Evolutionary conservation across 2,329 filamentous ascomycete genomes (phyloP).

Genomic region (Aureobasidium sp.): DNA sequence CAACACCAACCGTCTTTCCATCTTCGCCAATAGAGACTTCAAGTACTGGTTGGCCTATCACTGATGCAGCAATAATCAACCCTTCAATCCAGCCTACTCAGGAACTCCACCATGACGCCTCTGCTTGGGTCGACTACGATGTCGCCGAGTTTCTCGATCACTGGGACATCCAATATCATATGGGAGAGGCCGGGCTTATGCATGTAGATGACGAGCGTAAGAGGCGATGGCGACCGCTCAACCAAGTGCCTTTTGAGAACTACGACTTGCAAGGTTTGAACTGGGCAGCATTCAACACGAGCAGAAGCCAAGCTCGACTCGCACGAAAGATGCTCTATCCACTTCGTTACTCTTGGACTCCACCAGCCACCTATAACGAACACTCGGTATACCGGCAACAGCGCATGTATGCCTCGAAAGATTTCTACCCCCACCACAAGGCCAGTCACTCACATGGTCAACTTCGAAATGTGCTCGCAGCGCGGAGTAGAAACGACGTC

Average conservation of each 20-base stretch:
- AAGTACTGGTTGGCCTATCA: neutral
- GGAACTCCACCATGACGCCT: slow-evolving; percentile 1
- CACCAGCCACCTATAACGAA: neutral
- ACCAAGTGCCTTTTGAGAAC: slow-evolving; percentile 8
- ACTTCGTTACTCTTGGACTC: slow-evolving; percentile 2
- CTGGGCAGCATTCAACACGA: slow-evolving; percentile 25
- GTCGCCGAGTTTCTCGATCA: slow-evolving; percentile 23
- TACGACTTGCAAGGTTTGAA: slow-evolving; percentile 29
- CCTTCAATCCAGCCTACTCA: neutral
- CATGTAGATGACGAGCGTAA: slow-evolving; percentile 15
- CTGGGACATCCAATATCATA: slow-evolving; percentile 21
- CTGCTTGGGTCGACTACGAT: slow-evolving; percentile 19
- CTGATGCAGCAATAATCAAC: neutral
- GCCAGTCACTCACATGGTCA: slow-evolving; percentile 50
- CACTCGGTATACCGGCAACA: slow-evolving; percentile 8
- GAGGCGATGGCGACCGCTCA: slow-evolving; percentile 13
- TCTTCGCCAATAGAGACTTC: neutral
- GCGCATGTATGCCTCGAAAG: slow-evolving; percentile 21
- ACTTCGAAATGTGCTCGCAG: slow-evolving; percentile 48
- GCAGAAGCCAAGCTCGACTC: slow-evolving; percentile 20
- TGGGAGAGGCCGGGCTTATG: slow-evolving; percentile 16
- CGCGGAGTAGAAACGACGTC: slow-evolving; percentile 45
- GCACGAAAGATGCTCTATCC: slow-evolving; percentile 25
- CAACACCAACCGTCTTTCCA: neutral
- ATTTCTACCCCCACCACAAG: slow-evolving; percentile 33